Base-by-base conservation (phyloP, 441 rosid genomes). In the Populus tomentosa region DNA sequence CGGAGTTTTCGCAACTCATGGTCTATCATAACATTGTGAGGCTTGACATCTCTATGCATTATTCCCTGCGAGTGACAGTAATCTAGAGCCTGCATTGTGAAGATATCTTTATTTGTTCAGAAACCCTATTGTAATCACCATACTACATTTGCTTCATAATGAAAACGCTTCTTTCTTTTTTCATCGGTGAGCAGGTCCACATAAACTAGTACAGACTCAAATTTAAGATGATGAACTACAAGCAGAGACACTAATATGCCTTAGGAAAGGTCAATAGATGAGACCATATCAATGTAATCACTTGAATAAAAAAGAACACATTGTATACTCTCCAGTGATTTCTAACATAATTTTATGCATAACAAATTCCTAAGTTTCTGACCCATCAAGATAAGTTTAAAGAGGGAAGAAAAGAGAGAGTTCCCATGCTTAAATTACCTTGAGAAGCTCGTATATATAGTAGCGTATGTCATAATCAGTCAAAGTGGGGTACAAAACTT, bases 11-110 rank as follows among this genome's bases (percentile, higher is more conserved):
- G 93, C 85, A 92, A 84, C 80, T 95, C 98, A 87, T 93, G 99
- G 72, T 95, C 99, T 83, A 93, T 92, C 98, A 95, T 95, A 69
- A 95, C 98, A 82, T 95, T 95, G 84, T 93, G 97, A 75, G 99
- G 99, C 86, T 95, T 95, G 75, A 92, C 99, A 81, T 93, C 99
- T 88, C 99, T 87, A 82, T 93, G 99, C 99, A 95, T 93, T 80
- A 95, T 92, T 70, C 98, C 99, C 84, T 93, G 98, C 26, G 99
- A 95, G 81, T 95, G 99, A 76, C 99, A 92, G 85, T 87, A 92
- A 86, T 95, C 99, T 78, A 95, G 73, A 30, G 99, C 99, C 99
- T 93, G 88, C 80, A 90, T 69, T 68, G 40, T 56, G 78, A 77
- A 74, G 20, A 82, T 10, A 53, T 40, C 56, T 65, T 3, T 28